Base-by-base conservation (phyloP, 169 alveolate genomes). In the Eimeria necatrix region DNA sequence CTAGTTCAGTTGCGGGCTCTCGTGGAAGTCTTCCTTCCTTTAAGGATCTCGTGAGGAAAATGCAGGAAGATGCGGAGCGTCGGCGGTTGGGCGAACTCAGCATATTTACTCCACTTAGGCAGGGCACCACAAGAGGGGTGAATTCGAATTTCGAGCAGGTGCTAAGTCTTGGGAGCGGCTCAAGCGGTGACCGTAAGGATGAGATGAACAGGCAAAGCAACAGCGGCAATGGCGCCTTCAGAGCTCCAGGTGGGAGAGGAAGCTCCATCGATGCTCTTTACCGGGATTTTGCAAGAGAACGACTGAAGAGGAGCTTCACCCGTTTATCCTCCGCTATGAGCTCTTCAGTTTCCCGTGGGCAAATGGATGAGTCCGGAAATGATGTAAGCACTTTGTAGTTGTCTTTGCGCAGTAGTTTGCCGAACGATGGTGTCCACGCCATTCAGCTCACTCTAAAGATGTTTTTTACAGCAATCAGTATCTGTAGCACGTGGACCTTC, bases 221-320 rank as follows among this genome's bases (percentile, higher is more conserved):
- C 16, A 71, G 56, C 4, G 53, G 83, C n/a, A 26, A 22, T 52
- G 6, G 22, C 53, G 83, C 24, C 20, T 71, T 71, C 41, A 52
- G 24, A 6, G 22, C 56, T 9, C 41, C 83, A 0, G 20, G 7
- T 20, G 41, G 80, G 51, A 70, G 22, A 24, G 80, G 49, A 70
- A 8, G 56, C 52, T 71, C 83, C 0, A 26, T 52, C 22, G 88
- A 48, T 78, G 49, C 88, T 20, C 26, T 52, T n/a, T 83, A 18
- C 60, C 91, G 68, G 53, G 46, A 83, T 49, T 8, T 83, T 51
- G 91, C 91, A 56, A 24, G 74, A 5, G 91, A 83, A 24, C 51
- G 91, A 51, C 76, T 83, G 56, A 83, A 83, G 74, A 83, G 91
- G 20, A 83, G 74, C 53, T 24, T 83, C 74, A 52, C 73, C 7